Base-by-base conservation (phyloP, 768 basidiomycete genomes). In the Lactifluus subvellereus region DNA sequence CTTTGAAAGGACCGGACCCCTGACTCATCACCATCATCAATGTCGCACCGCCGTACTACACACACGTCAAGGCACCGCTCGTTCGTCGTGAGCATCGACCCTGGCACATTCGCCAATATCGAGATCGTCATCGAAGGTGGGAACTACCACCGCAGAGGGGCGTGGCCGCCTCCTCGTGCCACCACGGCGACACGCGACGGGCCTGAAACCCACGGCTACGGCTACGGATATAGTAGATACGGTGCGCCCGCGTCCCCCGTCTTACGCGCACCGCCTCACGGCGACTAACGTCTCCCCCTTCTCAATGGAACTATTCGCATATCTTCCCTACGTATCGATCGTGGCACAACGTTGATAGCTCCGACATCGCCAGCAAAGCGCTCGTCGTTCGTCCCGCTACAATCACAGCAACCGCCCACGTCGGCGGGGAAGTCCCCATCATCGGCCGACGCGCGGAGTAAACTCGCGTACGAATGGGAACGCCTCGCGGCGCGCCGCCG, bases 11-110 rank as follows among this genome's bases (percentile, higher is more conserved):
- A n/a, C 10, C 40, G 40, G 11, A 20, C 9, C 48, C 48, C 9
- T 9, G 10, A 4, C 27, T 54, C 40, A 18, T 42, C 27, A 14
- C 27, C 22, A 16, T 38, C 35, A 9, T 30, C 40, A 22, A 64
- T 64, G 63, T 60, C 63, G 2, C 33, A 56, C 37, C 62, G 18
- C 7, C 51, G 48, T n/a, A 16, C 11, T 13, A 22, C 52, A 22
- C n/a, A 35, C 38, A 20, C 63, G 32, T 10, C 32, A 16, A 13
- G 11, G 5, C 57, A 53, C 20, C 62, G 48, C 22, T 54, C 57
- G 38, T 64, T 55, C 20, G 59, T 64, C 63, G 59, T 64, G 58
- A 64, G 22, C 35, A 56, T 64, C 42, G 63, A 64, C 47, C 48
- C 63, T 8, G 48, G 54, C 42, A 33, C 58, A 10, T 60, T 64